Evolutionary conservation across 768 basidiomycete species (phyloP), one percentile per base, ranked within the genome.

Genomic region (Coprinopsis strossmayeri): DNA sequence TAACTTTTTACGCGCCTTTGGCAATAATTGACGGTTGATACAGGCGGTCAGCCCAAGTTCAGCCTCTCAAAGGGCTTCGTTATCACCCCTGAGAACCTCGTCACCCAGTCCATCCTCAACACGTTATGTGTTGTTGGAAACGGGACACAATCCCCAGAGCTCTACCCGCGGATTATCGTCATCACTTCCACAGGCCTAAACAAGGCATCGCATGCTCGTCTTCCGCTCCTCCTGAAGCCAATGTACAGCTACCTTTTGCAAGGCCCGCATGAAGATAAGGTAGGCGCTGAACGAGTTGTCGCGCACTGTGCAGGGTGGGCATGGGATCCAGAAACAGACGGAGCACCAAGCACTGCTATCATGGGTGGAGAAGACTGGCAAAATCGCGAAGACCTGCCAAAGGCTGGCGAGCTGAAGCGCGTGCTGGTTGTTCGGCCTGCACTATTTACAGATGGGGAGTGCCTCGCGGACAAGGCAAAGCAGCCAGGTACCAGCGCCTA

Each of bases 181-280:
- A 59, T 84, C 41, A 73, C 81, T 1, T 73, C 78, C 5, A 67
- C 57, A 0, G 85, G 84, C 11, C 45, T 82, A 15, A 79, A 74
- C 0, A 67, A 61, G 3, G 46, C 61, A 7, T 71, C 79, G 3
- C 74, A 75, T 51, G 53, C 60, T 0, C 53, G 59, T 2, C 64
- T 84, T 0, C 83, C 84, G 0, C 38, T 75, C 25, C 59, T 64
- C 2, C 54, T 82, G 26, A 75, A 72, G 53, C 70, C 71, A 0
- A 0, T 87, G 0, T 84, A 84, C 59, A 51, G 58, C 3, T 69
- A 65, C 52, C 40, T 77, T 23, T 61, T 84, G 35, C 34, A 60
- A 3, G 50, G 27, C 1, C 76, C 81, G 3, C 82, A 81, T 58
- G 66, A 57, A 24, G 84, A 87, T 62, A 88, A 87, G 62, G 35